These are phyloP conservation scores for Globisporangium abappressorium DNA, from an alignment of 352 stramenopile genomes.

Conservation along the genomic window DNA sequence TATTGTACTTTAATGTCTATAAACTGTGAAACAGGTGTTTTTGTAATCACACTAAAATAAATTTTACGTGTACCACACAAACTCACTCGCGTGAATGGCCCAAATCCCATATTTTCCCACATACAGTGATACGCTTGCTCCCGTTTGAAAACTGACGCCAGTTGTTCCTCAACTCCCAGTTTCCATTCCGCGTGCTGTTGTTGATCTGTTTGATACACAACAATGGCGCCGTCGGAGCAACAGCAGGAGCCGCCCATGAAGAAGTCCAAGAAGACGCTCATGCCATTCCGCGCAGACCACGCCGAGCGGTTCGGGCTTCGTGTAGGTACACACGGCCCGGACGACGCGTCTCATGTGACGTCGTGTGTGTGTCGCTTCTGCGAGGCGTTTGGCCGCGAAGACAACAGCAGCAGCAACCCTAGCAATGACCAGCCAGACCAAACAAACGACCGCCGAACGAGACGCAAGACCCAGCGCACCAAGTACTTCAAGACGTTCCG, in stretches of 20 bases:
- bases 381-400: not conserved
- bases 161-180: too few relatives aligned
- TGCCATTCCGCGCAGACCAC: not conserved
- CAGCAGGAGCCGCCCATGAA: not conserved
- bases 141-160: too few relatives aligned
- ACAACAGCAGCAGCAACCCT: not conserved
- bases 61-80: too few relatives aligned
- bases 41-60: too few relatives aligned
- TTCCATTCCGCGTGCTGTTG: too few relatives aligned
- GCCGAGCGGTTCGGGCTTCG: not conserved
- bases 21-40: too few relatives aligned
- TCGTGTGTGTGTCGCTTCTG: not conserved
- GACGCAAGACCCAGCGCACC: not conserved
- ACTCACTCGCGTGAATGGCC: too few relatives aligned
- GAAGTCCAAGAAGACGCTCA: not conserved
- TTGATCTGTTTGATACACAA: too few relatives aligned
- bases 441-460: not conserved
- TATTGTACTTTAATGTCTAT: too few relatives aligned
- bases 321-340: too few relatives aligned
- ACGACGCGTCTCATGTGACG: not conserved
- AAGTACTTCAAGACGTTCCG: not conserved
- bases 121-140: too few relatives aligned
- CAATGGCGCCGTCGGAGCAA: not conserved
- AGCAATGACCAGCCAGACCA: not conserved
- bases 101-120: too few relatives aligned